Evolutionary conservation across 1,284 basidiomycete genomes (phyloP), one percentile per base, ranked within the genome.

Genomic region (Rugiboletus extremiorientalis): DNA sequence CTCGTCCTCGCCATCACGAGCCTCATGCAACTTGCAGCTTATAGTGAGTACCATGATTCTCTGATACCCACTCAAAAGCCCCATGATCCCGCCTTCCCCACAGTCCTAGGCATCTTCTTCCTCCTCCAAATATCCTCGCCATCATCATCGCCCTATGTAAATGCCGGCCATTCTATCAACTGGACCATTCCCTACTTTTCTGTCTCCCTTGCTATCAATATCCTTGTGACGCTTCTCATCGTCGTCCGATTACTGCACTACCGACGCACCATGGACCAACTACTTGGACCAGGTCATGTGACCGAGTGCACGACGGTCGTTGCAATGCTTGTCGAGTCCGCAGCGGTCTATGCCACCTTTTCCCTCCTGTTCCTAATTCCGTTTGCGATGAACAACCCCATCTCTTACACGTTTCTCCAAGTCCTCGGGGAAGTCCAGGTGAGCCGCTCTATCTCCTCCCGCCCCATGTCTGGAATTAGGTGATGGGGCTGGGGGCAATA

Each of bases 401-500:
- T 65, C 30, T 67, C 69, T 2, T 66, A 63, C 22, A 38, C 56
- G 2, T 73, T 69, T 30, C 27, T 73, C 10, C 71, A 69, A 22
- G 60, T 61, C 9, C 57, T 72, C 0, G 71, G 69, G 9, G 71
- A 69, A 53, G 60, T 58, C 8, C 68, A 69, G 56, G 71, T 67
- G 12, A 44, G 69, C 31, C 31, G 8, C 33, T 43, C 16, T 4
- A 49, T 43, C 43, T 5, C 15, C 14, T 25, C 33, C 37, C 20
- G 1, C n/a, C 30, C 33, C 38, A 9, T n/a, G 18, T 40, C 37
- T 28, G 22, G 4, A 33, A 42, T 43, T 15, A 14, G 20, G 15
- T 16, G 28, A 41, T 20, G 18, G 9, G 31, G 31, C 31, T 6
- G 28, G 40, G 27, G 33, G 22, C 12, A 25, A 34, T 23, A 15